phyloP scores from a whole-genome alignment of 371 early-diverging fungal species.

The Mortierella sp. region DNA sequence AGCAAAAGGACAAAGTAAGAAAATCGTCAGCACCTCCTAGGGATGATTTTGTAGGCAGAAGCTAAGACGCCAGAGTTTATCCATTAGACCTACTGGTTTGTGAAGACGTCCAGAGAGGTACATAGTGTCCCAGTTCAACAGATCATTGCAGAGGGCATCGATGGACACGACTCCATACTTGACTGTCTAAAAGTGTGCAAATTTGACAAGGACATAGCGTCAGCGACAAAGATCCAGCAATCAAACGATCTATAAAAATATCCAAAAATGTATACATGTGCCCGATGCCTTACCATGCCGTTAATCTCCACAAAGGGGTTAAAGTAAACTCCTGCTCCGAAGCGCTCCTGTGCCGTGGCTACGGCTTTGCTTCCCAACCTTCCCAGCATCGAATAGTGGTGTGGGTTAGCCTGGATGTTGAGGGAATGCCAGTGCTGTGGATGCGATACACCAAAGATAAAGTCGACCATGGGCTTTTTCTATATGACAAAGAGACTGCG shows the following conservation, averaged over 20 bases:
- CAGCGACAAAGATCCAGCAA: too few relatives aligned
- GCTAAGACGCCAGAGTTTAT: too few relatives aligned
- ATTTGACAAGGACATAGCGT: too few relatives aligned
- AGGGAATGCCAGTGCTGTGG: conserved; percentile 97
- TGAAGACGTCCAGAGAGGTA: conserved; percentile 97
- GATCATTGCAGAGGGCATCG: conserved; percentile 84
- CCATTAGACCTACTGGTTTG: conserved; percentile 80
- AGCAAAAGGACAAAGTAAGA: background rate
- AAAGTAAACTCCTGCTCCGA: conserved; percentile 95
- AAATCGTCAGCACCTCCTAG: too few relatives aligned
- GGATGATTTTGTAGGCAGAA: too few relatives aligned
- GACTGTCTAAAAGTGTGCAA: conserved; percentile 62
- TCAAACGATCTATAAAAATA: too few relatives aligned
- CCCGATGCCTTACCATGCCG: conserved; percentile 73
- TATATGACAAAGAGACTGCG: conserved; percentile 4
- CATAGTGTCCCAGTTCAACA: conserved; percentile 94
- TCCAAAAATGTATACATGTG: background rate
- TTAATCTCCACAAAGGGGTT: conserved; percentile 93
- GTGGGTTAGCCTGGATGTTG: conserved; percentile 89
- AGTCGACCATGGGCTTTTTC: conserved; percentile 89
- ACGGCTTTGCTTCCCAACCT: conserved; percentile 79
- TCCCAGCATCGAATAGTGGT: conserved; percentile 89
- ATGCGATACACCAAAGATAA: conserved; percentile 96
- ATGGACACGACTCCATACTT: conserved; percentile 98
- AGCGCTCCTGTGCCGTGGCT: conserved; percentile 79